Base-by-base conservation (phyloP, 805 yeast genomes). In the Phaffomyces opuntiae region DNA sequence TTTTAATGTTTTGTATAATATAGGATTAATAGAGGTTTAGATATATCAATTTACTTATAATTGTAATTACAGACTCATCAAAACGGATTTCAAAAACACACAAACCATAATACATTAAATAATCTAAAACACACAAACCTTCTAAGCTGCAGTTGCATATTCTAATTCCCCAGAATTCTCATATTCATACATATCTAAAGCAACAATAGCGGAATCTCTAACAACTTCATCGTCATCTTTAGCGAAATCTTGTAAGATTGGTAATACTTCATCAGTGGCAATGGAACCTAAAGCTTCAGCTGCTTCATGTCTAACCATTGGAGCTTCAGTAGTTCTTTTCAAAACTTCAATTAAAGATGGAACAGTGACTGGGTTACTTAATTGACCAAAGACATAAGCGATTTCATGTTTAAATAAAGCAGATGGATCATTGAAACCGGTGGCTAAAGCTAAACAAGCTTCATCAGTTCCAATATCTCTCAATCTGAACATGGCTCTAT, bases 261-360 rank as follows among this genome's bases (percentile, higher is more conserved):
- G 96, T 53, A 91, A 74, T 35, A 91, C 96, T 48, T 91, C 97
- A 59, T 87, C 96, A 9, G 97, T 87, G 26, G 96, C 98, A 63
- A 93, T 93, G 27, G 96, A 79, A 26, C 99, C 99, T 57, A 95
- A 75, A 25, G 99, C 99, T 70, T 93, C 99, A 25, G 98, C 99
- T 48, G 98, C 99, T 70, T 93, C 99, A 64, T 93, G 99, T 70
- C 99, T 84, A 32, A 95, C 99, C 99, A 93, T 93, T 52, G 95
- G 96, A 44, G 95, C 98, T 70, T 93, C 96, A 14, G 67, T 61
- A 49, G 74, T 77, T 64, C 87, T 79, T 55, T 80, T 80, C 56
- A 95, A 75, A 4, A 93, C 88, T 67, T 87, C 81, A 47, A 88
- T 75, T 51, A 95, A 77, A 19, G 91, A 73, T 36, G 97, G 96